Evolutionary conservation across 441 rosid genomes (phyloP).

Genomic region (California macrophylla): DNA sequence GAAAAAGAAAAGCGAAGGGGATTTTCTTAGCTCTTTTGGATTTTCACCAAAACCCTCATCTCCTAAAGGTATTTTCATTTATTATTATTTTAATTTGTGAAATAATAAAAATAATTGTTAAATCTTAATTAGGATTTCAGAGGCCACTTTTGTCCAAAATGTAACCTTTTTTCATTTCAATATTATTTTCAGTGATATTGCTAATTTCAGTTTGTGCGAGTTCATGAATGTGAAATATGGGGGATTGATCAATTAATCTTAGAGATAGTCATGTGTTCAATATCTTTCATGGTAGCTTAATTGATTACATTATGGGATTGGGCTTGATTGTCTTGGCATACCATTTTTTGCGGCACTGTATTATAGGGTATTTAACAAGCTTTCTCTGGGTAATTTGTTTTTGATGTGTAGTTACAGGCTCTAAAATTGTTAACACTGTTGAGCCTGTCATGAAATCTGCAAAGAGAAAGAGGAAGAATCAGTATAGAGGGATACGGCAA

Average conservation of each 20-base stretch:
- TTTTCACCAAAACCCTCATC: constrained; percentile 1
- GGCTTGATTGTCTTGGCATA: neutral
- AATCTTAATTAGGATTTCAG: neutral
- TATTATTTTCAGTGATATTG: neutral
- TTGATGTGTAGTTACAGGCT: constrained; percentile 23
- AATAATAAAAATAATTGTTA: neutral
- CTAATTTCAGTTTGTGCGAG: neutral
- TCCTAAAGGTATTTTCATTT: constrained; percentile 1
- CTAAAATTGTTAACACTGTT: constrained; percentile 30
- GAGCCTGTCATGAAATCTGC: constrained; percentile 55
- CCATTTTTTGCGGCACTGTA: neutral
- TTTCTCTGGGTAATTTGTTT: neutral
- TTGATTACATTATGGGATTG: neutral
- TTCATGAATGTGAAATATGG: neutral
- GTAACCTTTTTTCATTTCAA: neutral
- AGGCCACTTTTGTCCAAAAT: neutral
- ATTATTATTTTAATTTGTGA: neutral
- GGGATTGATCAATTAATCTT: neutral
- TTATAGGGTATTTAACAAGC: neutral
- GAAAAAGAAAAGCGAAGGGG: neutral
- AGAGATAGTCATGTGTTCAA: neutral
- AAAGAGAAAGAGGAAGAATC: constrained; percentile 89
- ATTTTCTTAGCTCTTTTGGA: neutral
- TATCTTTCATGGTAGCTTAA: neutral
- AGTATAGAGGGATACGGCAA: constrained; percentile 83